Base-by-base conservation (phyloP, 2,329 filamentous ascomycete species). In the Claviceps humidiphila region DNA sequence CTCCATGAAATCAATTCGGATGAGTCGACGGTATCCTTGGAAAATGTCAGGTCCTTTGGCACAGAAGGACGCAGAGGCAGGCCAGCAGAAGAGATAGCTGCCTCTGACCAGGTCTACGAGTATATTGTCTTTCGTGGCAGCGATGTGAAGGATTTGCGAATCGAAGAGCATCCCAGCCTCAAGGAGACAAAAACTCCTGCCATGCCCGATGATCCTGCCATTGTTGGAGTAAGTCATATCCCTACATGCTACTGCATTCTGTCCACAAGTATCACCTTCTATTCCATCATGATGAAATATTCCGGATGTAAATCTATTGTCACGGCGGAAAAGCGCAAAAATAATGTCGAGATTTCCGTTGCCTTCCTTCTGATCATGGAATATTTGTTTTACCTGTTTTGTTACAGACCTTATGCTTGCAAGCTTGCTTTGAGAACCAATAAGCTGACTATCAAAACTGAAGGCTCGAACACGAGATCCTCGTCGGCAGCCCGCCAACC, bases 341-440 rank as follows among this genome's bases (percentile, higher is more conserved):
- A 89, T 78, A 79, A 75, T 95, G 90, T 95, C 84, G 90, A 95
- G 81, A 84, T 86, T 84, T 95, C 90, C 89, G 90, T 95, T 96
- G 90, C 89, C 90, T 96, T 96, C 90, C 90, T 96, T 95, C 89
- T 96, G 89, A 95, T 82, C 44, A 37, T 51, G 53, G 51, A 53
- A 50, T 42, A 52, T 52, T 16, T 26, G 11, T 44, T 14, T 50
- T 54, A 51, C n/a, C 50, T 51, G 22, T 56, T 56, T 56, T 57
- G 46, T 13, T 47, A 5, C 8, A 37, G 16, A 37, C 8, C 2
- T 14, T 37, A 5, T 20, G 5, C 40, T 16, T 37, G 13, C 7
- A 22, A 4, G 26, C 13, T 49, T 26, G 5, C 8, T 11, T 37
- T 43, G 7, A 39, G 37, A 13, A 37, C 24, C 5, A 46, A 22